Conservation (phyloP, 78 protist genomes). For the slime mould (Dictyostelium discoideum) region DNA sequence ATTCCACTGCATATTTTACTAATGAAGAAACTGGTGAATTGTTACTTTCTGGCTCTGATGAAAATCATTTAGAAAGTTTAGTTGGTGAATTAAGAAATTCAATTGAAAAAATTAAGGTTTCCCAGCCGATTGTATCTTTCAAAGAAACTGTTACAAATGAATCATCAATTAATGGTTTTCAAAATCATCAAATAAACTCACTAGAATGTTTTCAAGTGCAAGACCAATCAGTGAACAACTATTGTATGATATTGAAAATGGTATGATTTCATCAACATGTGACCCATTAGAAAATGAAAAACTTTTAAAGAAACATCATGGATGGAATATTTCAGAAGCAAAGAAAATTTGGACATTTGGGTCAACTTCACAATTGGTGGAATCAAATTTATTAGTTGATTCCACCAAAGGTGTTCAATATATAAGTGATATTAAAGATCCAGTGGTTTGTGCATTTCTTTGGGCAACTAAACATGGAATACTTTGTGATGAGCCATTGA, state of each 20-base stretch:
- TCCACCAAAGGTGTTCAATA: slow-evolving; percentile 85
- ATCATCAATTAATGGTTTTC: not conserved
- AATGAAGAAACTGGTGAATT: slow-evolving; percentile 76
- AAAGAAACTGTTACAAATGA: slow-evolving; percentile 76
- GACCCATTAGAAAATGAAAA: not conserved
- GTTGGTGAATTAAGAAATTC: slow-evolving; percentile 57
- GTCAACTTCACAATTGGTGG: not conserved
- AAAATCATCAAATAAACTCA: slow-evolving; percentile 88
- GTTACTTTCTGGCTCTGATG: slow-evolving; percentile 84
- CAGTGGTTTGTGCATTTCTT: slow-evolving; percentile 91
- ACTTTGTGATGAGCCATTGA: slow-evolving; percentile 96
- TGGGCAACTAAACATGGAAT: slow-evolving; percentile 96
- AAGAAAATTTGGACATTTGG: slow-evolving; percentile 68
- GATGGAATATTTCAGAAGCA: slow-evolving; percentile 69
- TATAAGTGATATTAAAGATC: slow-evolving; percentile 70
- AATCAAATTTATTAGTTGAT: slow-evolving; percentile 88
- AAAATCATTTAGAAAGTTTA: slow-evolving; percentile 81
- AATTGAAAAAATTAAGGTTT: slow-evolving; percentile 45
- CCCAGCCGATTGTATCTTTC: slow-evolving; percentile 36
- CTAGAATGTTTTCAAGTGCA: slow-evolving; percentile 79
- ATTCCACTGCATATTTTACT: not conserved
- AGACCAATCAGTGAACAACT: slow-evolving; percentile 54
- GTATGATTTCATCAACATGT: not conserved
- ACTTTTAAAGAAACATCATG: slow-evolving; percentile 10
- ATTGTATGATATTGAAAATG: slow-evolving; percentile 67